These are phyloP conservation scores for Corrigiola litoralis DNA, from an alignment of 179 eudicot genomes.

Conservation along the genomic window DNA sequence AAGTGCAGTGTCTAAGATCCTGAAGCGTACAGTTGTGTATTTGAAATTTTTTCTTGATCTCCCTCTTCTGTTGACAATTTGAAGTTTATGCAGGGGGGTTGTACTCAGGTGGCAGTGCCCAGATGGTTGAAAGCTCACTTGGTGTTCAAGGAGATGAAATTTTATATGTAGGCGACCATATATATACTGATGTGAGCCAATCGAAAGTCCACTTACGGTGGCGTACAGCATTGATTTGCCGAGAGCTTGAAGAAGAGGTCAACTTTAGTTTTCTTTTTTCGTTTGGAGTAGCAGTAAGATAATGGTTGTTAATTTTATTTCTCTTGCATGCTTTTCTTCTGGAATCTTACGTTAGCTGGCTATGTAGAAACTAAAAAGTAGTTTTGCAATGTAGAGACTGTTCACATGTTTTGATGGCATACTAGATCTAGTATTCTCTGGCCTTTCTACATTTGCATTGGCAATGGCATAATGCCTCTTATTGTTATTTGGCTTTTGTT, in stretches of 20 bases:
- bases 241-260: slow-evolving; percentile 96
- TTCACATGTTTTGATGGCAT: too few relatives aligned
- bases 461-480: too few relatives aligned
- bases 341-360: background rate
- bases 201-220: slow-evolving; percentile 91
- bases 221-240: slow-evolving; percentile 93
- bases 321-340: background rate
- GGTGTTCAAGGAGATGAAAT: slow-evolving; percentile 93
- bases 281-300: background rate
- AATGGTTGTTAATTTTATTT: background rate
- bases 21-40: background rate
- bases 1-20: background rate
- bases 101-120: slow-evolving; percentile 98
- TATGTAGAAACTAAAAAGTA: background rate
- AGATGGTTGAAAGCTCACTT: slow-evolving; percentile 90
- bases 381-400: too few relatives aligned
- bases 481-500: too few relatives aligned
- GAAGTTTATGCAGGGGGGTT: slow-evolving; percentile 59
- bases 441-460: too few relatives aligned
- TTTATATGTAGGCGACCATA: slow-evolving; percentile 93
- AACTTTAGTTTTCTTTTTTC: slow-evolving; percentile 1
- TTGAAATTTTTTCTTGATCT: background rate
- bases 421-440: too few relatives aligned
- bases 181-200: slow-evolving; percentile 94
- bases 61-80: slow-evolving; percentile 1